Evolutionary conservation across 1,139 yeast genomes (phyloP), one percentile per base, ranked within the genome.

Genomic region (Kodamaea derodonti): DNA sequence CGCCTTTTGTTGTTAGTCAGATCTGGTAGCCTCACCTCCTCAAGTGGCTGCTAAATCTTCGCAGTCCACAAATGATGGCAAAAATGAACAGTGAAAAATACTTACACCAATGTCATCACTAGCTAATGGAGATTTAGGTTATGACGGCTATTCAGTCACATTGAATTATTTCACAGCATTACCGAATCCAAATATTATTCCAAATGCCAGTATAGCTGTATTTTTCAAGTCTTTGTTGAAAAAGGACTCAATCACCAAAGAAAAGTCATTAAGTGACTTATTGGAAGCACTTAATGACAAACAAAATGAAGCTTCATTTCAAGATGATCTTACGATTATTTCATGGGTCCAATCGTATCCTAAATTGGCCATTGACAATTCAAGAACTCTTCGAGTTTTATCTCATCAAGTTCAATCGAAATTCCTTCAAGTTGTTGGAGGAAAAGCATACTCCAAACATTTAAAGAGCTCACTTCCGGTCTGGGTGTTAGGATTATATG

Each of bases 291-390:
- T 45, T 14, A 30, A 30, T n/a, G 29, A 33, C 14, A 35, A 35
- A 3, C 37, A 41, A 2, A 34, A 42, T 24, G 24, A 34, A 2
- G 32, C 35, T 3, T 48, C 56, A 4, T 49, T 52, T 8, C 50
- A 49, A 13, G 73, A 77, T 41, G 81, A 82, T 31, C 46, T 75
- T 39, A 70, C 74, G 2, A 51, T 80, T 6, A 62, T 75, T 6
- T 72, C 87, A 3, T 88, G 95, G 95, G 68, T 84, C 23, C 95
- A 86, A 53, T 47, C 85, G 29, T 90, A 85, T 49, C 83, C 96
- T 1, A 86, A 87, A 49, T 60, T 88, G 27, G 72, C 92, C 4
- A 69, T 82, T 10, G 95, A 84, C 43, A 77, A 76, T 37, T 77
- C 90, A 3, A 75, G 83, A 46, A 59, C 62, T 13, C 86, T 86